Evolutionary conservation across 768 basidiomycete species (phyloP), one percentile per base, ranked within the genome.

Genomic region (Aureoboletus auriporus): DNA sequence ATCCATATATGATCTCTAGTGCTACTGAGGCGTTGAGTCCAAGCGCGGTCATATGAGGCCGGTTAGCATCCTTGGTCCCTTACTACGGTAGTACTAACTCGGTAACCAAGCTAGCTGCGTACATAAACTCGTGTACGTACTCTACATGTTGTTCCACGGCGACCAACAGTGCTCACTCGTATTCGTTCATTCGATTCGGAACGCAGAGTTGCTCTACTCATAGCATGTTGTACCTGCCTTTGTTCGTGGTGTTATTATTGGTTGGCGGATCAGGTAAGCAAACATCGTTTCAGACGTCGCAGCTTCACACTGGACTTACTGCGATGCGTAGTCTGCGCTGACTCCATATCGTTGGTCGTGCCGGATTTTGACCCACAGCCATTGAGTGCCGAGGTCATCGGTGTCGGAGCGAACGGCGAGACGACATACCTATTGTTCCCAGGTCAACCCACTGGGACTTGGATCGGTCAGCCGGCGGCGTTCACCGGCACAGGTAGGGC

Each of bases 321-420:
- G 20, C 9, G 13, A 10, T 13, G 31, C 6, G 34, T 43, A 58
- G 53, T 42, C 37, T 49, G 52, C 34, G 39, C 33, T 23, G 54
- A 59, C n/a, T 34, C 55, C 13, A 13, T 37, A 7, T 73, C 76
- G n/a, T 57, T 76, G 34, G 75, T 67, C 49, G 65, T 79, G 46
- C 76, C 74, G 1, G 74, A 68, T 28, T 74, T 75, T 44, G 71
- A 77, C 47, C 67, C 70, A 14, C 72, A 73, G 57, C 71, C 73
- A 8, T 51, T 76, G 36, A 70, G 72, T 44, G 75, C 70, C 37
- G 64, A 69, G 51, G 58, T 68, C 34, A 35, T 75, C n/a, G 75
- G 75, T 9, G 70, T 72, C 14, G 75, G 70, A 6, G 39, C 58
- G 12, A 60, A 71, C 48, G 73, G 74, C 16, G 59, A 63, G 39